A percentile compares a stretch with the other conserved stretches of the same genome.
phyloP scores from a whole-genome alignment of 345 rosid genomes.

The Dimocarpus longan region DNA sequence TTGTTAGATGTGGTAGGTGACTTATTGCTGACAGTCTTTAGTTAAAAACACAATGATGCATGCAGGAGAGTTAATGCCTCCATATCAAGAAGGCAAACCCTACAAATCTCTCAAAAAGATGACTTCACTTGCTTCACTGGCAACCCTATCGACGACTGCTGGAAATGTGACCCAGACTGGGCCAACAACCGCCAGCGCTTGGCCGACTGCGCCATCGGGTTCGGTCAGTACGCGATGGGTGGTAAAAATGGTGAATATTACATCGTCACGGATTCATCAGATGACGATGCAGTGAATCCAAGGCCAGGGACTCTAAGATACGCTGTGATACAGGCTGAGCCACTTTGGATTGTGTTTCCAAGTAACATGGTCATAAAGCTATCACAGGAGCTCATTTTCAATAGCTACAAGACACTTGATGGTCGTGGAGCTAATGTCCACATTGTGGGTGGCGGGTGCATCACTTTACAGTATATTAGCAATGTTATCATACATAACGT shows the following conservation, averaged over 20 bases:
- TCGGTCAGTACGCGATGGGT: constrained; percentile 91
- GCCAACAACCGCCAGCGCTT: constrained; percentile 82
- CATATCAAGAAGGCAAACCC: constrained; percentile 61
- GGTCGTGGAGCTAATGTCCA: constrained; percentile 97
- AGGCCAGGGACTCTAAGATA: constrained; percentile 91
- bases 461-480: constrained; percentile 85
- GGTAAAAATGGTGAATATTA: constrained; percentile 88
- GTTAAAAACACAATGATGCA: not conserved
- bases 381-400: constrained; percentile 84
- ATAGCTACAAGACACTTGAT: constrained; percentile 91
- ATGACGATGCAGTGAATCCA: constrained; percentile 80
- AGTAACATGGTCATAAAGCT: constrained; percentile 78
- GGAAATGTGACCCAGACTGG: constrained; percentile 99
- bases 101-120: constrained; percentile 43
- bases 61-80: constrained; percentile 89
- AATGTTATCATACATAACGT: constrained; percentile 90
- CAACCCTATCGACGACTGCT: constrained; percentile 97
- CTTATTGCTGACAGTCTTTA: not conserved
- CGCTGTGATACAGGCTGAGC: constrained; percentile 85
- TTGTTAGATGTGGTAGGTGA: not conserved
- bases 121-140: constrained; percentile 69
- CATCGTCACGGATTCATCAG: constrained; percentile 87
- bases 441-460: constrained; percentile 92
- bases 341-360: constrained; percentile 97
- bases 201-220: constrained; percentile 93